Conservation (phyloP, 192 early-diverging fungal species). For the Mortierella antarctica region DNA sequence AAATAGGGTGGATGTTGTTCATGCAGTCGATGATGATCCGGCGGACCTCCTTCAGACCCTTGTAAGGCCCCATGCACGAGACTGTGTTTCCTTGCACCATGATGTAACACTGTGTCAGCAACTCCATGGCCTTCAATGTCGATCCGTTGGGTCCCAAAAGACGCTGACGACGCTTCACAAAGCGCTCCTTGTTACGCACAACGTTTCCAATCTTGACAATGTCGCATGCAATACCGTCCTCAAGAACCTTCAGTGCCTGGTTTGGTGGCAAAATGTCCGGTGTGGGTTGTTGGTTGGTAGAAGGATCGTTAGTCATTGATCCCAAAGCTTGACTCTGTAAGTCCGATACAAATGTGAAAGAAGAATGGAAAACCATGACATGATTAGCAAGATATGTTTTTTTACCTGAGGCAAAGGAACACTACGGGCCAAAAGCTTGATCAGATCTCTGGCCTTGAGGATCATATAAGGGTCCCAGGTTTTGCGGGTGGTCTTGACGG, state of each 20-base stretch:
- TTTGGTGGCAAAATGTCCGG: background rate
- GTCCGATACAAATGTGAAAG: background rate
- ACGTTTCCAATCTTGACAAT: constrained; percentile 98
- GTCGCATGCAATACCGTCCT: constrained; percentile 93
- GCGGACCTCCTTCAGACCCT: constrained; percentile 88
- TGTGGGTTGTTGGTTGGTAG: background rate
- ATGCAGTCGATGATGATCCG: constrained; percentile 96
- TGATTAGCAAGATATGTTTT: background rate
- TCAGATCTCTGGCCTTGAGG: constrained; percentile 93
- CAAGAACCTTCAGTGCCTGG: constrained; percentile 86
- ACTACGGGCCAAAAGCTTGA: constrained; percentile 93
- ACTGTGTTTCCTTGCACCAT: constrained; percentile 99
- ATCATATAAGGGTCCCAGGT: constrained; percentile 96
- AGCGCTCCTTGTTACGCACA: constrained; percentile 95
- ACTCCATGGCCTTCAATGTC: constrained; percentile 95
- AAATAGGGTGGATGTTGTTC: constrained; percentile 99
- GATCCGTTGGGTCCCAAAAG: constrained; percentile 96
- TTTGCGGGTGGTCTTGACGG: constrained; percentile 96
- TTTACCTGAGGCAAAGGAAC: constrained; percentile 90
- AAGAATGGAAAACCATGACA: background rate
- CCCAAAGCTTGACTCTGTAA: too few relatives aligned
- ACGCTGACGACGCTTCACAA: constrained; percentile 95
- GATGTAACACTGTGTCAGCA: constrained; percentile 94
- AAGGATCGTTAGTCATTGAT: background rate
- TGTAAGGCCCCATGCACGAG: constrained; percentile 90